These are phyloP conservation scores for Ogataea minuta DNA, from an alignment of 805 yeast species.

Conservation along the genomic window DNA sequence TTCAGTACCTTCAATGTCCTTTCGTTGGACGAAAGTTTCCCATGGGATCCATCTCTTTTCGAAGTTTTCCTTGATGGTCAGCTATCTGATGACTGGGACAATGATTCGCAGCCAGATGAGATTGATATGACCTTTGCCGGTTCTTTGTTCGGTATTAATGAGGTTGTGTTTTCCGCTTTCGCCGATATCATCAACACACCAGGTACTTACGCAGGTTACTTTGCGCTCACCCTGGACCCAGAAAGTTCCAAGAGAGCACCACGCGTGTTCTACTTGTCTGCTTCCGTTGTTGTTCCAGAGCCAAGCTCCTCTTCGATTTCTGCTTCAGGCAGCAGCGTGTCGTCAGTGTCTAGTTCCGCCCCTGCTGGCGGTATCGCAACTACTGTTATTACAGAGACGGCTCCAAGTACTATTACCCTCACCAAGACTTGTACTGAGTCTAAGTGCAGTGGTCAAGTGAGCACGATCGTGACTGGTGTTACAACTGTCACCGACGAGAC, in stretches of 20 bases:
- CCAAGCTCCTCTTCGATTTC: conserved; percentile 9
- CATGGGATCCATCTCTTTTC: conserved; percentile 13
- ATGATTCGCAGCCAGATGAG: conserved; percentile 18
- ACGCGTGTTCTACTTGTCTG: conserved; percentile 25
- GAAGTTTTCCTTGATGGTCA: conserved; percentile 10
- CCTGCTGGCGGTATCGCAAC: conserved; percentile 5
- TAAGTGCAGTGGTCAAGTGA: conserved; percentile 21
- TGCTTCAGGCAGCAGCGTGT: neutral
- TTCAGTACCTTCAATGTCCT: conserved; percentile 16
- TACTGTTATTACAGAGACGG: conserved; percentile 18
- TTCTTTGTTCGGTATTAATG: conserved; percentile 10
- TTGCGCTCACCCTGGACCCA: conserved; percentile 24
- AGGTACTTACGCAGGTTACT: conserved; percentile 22
- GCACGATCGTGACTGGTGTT: conserved; percentile 28
- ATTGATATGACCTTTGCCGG: conserved; percentile 18
- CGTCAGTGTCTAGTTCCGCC: conserved; percentile 8
- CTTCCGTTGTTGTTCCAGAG: conserved; percentile 18
- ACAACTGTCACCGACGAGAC: conserved; percentile 26
- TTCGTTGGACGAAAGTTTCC: conserved; percentile 21
- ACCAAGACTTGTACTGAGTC: conserved; percentile 27
- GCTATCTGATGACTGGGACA: conserved; percentile 10
- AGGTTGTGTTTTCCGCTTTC: conserved; percentile 6
- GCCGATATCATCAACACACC: conserved; percentile 22
- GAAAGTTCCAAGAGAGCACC: conserved; percentile 23
- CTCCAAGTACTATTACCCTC: conserved; percentile 18